These are phyloP conservation scores for Paraphoma chrysanthemicola DNA, from an alignment of 2,329 filamentous ascomycete species.

Conservation along the genomic window DNA sequence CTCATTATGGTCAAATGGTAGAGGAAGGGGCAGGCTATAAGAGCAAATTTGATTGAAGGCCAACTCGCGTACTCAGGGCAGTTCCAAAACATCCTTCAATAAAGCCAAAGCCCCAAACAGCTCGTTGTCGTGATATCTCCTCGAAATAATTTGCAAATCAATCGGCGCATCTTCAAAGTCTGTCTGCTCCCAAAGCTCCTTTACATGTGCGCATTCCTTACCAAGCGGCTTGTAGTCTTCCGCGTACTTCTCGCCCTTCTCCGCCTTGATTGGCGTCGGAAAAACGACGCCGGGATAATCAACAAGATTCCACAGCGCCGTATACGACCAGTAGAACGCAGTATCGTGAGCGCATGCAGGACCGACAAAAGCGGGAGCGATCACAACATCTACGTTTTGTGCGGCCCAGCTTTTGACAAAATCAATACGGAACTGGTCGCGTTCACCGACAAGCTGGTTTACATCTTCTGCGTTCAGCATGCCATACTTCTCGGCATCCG, in stretches of 20 bases:
- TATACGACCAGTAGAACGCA: slow-evolving; percentile 32
- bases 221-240: slow-evolving; percentile 20
- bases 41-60: no score
- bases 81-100: slow-evolving; percentile 21
- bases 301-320: slow-evolving; percentile 23
- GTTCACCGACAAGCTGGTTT: slow-evolving; percentile 10
- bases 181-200: slow-evolving; percentile 23
- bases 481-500: slow-evolving; percentile 10
- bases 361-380: slow-evolving; percentile 27
- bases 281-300: slow-evolving; percentile 29
- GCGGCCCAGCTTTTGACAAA: slow-evolving; percentile 24
- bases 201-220: slow-evolving; percentile 26
- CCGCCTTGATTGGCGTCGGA: slow-evolving; percentile 21
- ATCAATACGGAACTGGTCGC: slow-evolving; percentile 18
- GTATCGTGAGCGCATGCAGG: slow-evolving; percentile 26
- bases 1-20: no score
- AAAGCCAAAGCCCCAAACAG: slow-evolving; percentile 26
- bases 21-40: no score
- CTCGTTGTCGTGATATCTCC: slow-evolving; percentile 29
- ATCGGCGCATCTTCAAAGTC: slow-evolving; percentile 30
- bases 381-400: slow-evolving; percentile 29
- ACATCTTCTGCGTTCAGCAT: slow-evolving; percentile 18
- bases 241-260: slow-evolving; percentile 19
- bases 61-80: slow-evolving; percentile 9
- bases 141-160: slow-evolving; percentile 25